phyloP scores from a whole-genome alignment of 495 filamentous ascomycete genomes.

The Podospora anserina region DNA sequence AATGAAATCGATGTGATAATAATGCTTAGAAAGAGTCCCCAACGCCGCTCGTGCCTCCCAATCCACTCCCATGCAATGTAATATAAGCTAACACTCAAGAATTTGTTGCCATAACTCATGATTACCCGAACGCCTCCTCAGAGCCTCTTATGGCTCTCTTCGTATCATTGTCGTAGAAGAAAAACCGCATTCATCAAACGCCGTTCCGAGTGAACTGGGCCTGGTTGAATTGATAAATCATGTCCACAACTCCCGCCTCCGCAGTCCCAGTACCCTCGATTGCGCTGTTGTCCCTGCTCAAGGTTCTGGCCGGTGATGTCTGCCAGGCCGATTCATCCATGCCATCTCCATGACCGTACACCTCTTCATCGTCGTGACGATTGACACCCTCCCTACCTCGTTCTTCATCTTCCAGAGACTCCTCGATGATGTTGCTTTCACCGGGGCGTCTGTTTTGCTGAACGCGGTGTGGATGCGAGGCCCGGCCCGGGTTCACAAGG shows the following conservation, averaged over 20 bases:
- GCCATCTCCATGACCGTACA: conserved; percentile 48
- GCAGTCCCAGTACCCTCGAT: conserved; percentile 32
- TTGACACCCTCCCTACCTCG: conserved; percentile 67
- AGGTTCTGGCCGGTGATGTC: conserved; percentile 39
- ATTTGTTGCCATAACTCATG: background rate
- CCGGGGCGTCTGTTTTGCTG: conserved; percentile 43
- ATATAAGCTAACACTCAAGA: background rate
- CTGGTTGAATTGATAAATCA: conserved; percentile 89
- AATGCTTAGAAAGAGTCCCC: background rate
- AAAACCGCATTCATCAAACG: conserved; percentile 31
- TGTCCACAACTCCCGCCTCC: conserved; percentile 69
- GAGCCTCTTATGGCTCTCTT: background rate
- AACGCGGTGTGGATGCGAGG: conserved; percentile 32
- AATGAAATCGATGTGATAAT: background rate
- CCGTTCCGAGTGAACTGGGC: conserved; percentile 63
- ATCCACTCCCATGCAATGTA: background rate
- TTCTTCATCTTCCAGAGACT: conserved; percentile 45
- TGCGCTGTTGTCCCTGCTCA: conserved; percentile 43
- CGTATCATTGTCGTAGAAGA: background rate
- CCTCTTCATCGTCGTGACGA: conserved; percentile 65
- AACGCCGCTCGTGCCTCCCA: background rate
- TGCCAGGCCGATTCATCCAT: conserved; percentile 55
- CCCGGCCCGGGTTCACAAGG: background rate
- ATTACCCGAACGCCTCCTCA: background rate
- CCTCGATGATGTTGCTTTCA: conserved; percentile 47